phyloP scores from a whole-genome alignment of 192 early-diverging fungal species.

The Tieghemiomyces parasiticus region DNA sequence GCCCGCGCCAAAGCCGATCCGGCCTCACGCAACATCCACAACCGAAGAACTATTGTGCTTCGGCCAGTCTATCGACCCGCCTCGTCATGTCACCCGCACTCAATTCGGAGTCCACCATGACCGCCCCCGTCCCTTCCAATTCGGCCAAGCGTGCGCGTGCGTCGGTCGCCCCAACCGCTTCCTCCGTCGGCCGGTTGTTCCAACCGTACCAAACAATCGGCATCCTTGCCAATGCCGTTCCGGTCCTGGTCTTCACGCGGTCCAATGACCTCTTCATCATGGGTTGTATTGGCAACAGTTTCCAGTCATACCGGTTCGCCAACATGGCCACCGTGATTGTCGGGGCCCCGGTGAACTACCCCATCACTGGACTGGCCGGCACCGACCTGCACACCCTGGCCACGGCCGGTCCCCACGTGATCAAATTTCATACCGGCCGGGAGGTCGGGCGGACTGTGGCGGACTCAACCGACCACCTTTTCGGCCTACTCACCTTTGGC shows the following conservation, averaged over 20 bases:
- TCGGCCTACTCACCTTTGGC: slow-evolving; percentile 54
- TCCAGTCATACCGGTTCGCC: slow-evolving; percentile 74
- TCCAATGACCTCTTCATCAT: slow-evolving; percentile 69
- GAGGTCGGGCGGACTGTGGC: slow-evolving; percentile 37
- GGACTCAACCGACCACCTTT: slow-evolving; percentile 25
- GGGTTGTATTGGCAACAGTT: slow-evolving; percentile 73
- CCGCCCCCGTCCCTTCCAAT: no score
- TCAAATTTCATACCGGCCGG: background rate
- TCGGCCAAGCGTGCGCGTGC: no score
- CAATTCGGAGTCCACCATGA: no score
- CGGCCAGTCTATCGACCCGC: no score
- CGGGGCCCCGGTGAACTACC: slow-evolving; percentile 43
- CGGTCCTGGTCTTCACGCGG: slow-evolving; percentile 62
- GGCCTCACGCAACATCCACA: no score
- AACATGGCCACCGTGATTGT: slow-evolving; percentile 71
- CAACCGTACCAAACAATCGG: slow-evolving; percentile 86
- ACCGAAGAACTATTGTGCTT: no score
- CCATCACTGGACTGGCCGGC: slow-evolving; percentile 57
- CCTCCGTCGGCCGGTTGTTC: slow-evolving; percentile 44
- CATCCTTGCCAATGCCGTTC: slow-evolving; percentile 67
- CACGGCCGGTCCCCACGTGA: slow-evolving; percentile 18
- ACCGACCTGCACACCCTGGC: slow-evolving; percentile 58
- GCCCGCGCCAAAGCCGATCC: no score
- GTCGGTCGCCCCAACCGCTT: no score
- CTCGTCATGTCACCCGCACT: no score